Percentiles rank a stretch among this genome's conserved stretches.
Conservation (phyloP, 768 basidiomycete genomes). For the Obba rivulosa region DNA sequence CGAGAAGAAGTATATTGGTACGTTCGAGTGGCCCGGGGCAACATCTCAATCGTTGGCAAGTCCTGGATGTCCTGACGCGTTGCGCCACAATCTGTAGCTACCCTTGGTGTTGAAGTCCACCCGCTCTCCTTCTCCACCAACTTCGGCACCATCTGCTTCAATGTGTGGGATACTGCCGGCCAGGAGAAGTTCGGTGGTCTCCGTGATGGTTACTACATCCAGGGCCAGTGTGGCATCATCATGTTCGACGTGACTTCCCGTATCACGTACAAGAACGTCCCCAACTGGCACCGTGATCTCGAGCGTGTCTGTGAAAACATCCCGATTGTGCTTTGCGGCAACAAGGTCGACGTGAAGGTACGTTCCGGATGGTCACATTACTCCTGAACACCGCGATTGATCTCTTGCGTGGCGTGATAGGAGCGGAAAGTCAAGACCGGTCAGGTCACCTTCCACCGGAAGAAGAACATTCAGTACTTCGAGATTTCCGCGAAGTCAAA, state of each 20-base stretch:
- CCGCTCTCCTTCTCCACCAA: slow-evolving; percentile 95
- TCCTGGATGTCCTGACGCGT: slow-evolving; percentile 3
- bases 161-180: slow-evolving; percentile 99
- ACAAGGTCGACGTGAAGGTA: slow-evolving; percentile 99
- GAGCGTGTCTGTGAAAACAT: slow-evolving; percentile 99
- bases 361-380: slow-evolving; percentile 19
- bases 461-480: slow-evolving; percentile 99
- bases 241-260: slow-evolving; percentile 99
- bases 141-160: slow-evolving; percentile 98
- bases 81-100: slow-evolving; percentile 52
- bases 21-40: slow-evolving; percentile 24
- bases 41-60: neutral
- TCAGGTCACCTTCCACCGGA: slow-evolving; percentile 98
- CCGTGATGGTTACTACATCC: slow-evolving; percentile 94
- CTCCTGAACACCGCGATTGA: slow-evolving; percentile 1
- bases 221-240: slow-evolving; percentile 99
- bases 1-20: slow-evolving; percentile 99
- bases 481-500: slow-evolving; percentile 99
- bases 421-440: slow-evolving; percentile 99
- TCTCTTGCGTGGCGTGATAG: slow-evolving; percentile 34
- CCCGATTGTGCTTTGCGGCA: slow-evolving; percentile 98
- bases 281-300: slow-evolving; percentile 99
- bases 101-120: slow-evolving; percentile 99
- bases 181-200: slow-evolving; percentile 99
- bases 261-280: slow-evolving; percentile 99